Base-by-base conservation (phyloP, 202 grass and related monocot genomes). In the Carex arenaria region DNA sequence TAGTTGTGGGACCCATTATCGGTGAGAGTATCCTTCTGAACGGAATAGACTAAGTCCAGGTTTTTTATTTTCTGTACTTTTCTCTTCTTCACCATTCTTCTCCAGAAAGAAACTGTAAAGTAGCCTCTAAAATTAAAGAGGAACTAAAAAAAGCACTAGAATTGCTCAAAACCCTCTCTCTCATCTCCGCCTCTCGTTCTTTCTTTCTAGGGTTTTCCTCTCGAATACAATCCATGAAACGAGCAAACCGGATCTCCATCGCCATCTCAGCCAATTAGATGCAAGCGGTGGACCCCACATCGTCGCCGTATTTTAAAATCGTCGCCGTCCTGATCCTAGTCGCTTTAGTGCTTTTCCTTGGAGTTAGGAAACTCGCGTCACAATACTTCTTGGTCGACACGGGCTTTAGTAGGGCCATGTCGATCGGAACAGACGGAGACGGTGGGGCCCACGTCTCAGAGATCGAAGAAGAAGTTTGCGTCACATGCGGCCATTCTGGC, bases 381-480 rank as follows among this genome's bases (percentile, higher is more conserved):
- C 85, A 90, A 42, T 94, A 90, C 89, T 94, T 97, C 86, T 85
- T 88, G 85, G 90, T 93, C 87, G 95, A 94, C 90, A 86, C 90
- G 42, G 84, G 87, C 12, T 70, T 53, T 82, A 75, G 7, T 60
- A 13, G 80, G 4, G 61, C 59, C 26, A 86, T 86, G 84, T 86
- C 84, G 80, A 83, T 72, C 65, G 82, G 59, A 18, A 59, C 59
- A 3, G 74, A 84, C 43, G 82, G 56, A 64, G 30, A 83, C 18
- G 75, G 67, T 73, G 15, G 40, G 30, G 79, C 74, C 31, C 64
- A 19, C 0, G 74, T n/a, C 64, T 67, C 72, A 62, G 63, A n/a
- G 28, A 69, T 55, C 67, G 79, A 73, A 19, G 22, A 8, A 19
- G 73, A n/a, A 57, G 32, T 63, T 38, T 99, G 96, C 82, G 89